A percentile compares a stretch with the other conserved stretches of the same genome.
phyloP scores from a whole-genome alignment of 345 rosid genomes.

The Anastatica hierochuntica region DNA sequence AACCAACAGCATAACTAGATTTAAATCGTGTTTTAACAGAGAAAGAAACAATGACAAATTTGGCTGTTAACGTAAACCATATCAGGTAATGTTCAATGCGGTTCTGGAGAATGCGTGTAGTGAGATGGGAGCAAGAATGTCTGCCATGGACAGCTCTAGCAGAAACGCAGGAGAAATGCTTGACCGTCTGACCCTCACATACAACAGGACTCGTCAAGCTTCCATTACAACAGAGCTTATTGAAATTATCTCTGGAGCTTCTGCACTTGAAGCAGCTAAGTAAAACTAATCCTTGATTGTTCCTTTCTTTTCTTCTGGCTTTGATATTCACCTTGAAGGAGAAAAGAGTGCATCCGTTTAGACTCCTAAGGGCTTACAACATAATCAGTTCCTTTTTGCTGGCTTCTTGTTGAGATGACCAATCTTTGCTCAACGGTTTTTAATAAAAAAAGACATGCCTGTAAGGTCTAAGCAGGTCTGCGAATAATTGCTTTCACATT shows the following conservation, averaged over 20 bases:
- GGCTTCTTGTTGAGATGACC: slow-evolving; percentile 11
- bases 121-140: slow-evolving; percentile 83
- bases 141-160: slow-evolving; percentile 98
- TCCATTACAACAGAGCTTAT: slow-evolving; percentile 92
- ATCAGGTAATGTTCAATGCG: slow-evolving; percentile 83
- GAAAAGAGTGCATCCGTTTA: slow-evolving; percentile 6
- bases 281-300: slow-evolving; percentile 1
- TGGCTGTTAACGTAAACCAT: neutral
- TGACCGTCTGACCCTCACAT: slow-evolving; percentile 77
- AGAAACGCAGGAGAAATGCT: slow-evolving; percentile 99
- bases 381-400: slow-evolving; percentile 6
- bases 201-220: slow-evolving; percentile 99
- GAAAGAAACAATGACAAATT: neutral
- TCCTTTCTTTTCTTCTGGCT: neutral
- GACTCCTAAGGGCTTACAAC: neutral
- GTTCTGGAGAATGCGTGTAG: slow-evolving; percentile 83
- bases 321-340: too few species aligned
- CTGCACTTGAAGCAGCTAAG: slow-evolving; percentile 56
- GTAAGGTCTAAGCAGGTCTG: slow-evolving; percentile 12
- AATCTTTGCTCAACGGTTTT: neutral
- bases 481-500: slow-evolving; percentile 1
- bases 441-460: slow-evolving; percentile 20
- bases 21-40: neutral
- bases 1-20: neutral
- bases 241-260: slow-evolving; percentile 96